Evolutionary conservation across 768 basidiomycete species (phyloP), one percentile per base, ranked within the genome.

Genomic region (Pleurotus platypus): DNA sequence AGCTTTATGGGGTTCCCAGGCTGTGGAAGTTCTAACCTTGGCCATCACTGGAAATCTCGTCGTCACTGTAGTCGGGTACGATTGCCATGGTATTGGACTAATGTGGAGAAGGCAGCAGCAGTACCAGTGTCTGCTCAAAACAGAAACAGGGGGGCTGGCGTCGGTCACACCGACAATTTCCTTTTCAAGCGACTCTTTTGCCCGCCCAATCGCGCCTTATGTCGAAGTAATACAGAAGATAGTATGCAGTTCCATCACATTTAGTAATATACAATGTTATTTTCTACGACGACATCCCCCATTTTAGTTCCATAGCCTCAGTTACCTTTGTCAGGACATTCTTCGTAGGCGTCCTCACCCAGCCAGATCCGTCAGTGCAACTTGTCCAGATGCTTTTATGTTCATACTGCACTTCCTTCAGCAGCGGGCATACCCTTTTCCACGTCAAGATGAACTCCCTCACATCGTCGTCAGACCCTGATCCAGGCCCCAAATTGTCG

Each of bases 391-490:
- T 67, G 55, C 66, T 74, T 3, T 68, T 71, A 5, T 72, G 65
- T 54, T 70, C 68, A 49, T 80, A 69, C 57, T 78, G 78, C 11
- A 80, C 71, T 64, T 73, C 70, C 20, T 70, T 67, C 56, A 80
- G 61, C 46, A 55, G 53, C 1, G 67, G 68, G 56, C 78, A 78
- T 40, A 72, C 72, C 45, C 71, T 69, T 51, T 72, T 74, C 78
- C 78, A 80, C 5, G 77, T 73, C 7, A 75, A 70, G 37, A 79
- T 68, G 15, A 74, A 67, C 35, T 74, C 73, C 26, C 61, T 64
- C 47, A 78, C 62, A 42, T 67, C 63, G 20, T 61, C 66, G 40
- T 74, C 73, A 5, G 60, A 35, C 20, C 64, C 66, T 12, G 63
- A 62, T 1, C 51, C 51, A 39, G 47, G 60, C 11, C 30, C 26